Evolutionary conservation across 371 early-diverging fungal species (phyloP).

Genomic region (Mucor saturninus): DNA sequence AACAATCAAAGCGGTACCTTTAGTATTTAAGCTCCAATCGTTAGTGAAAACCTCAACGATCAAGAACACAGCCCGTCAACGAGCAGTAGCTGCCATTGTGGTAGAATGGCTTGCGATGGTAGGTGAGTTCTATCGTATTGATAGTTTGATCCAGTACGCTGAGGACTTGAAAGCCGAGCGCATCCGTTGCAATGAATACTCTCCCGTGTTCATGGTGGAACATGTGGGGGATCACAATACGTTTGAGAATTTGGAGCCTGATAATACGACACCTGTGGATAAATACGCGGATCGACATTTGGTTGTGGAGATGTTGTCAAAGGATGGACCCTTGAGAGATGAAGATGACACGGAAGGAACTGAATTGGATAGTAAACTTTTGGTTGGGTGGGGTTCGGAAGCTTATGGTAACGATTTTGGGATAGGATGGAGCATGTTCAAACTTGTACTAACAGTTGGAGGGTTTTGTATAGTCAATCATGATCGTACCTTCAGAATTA

Average conservation of each 20-base stretch:
- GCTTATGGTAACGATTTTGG: constrained; percentile 29
- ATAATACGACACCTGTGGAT: constrained; percentile 30
- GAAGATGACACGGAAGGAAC: constrained; percentile 52
- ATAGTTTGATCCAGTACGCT: constrained; percentile 35
- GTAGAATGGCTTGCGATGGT: constrained; percentile 58
- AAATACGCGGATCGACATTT: constrained; percentile 38
- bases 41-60: constrained; percentile 41
- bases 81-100: constrained; percentile 63
- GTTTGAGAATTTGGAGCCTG: constrained; percentile 38
- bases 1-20: constrained; percentile 63
- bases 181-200: constrained; percentile 40
- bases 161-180: constrained; percentile 40
- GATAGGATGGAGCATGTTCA: background rate
- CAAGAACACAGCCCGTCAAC: constrained; percentile 50
- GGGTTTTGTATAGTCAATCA: constrained; percentile 34
- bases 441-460: too few species aligned
- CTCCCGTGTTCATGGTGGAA: constrained; percentile 29
- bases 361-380: constrained; percentile 49
- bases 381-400: constrained; percentile 45
- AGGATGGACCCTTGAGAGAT: constrained; percentile 48
- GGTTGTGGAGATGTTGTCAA: constrained; percentile 46
- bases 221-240: background rate
- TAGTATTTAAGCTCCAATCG: constrained; percentile 66
- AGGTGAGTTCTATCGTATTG: constrained; percentile 42
- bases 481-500: constrained; percentile 49